Base-by-base conservation (phyloP, 2,329 filamentous ascomycete species). In the Ophidiomyces ophidiicola region DNA sequence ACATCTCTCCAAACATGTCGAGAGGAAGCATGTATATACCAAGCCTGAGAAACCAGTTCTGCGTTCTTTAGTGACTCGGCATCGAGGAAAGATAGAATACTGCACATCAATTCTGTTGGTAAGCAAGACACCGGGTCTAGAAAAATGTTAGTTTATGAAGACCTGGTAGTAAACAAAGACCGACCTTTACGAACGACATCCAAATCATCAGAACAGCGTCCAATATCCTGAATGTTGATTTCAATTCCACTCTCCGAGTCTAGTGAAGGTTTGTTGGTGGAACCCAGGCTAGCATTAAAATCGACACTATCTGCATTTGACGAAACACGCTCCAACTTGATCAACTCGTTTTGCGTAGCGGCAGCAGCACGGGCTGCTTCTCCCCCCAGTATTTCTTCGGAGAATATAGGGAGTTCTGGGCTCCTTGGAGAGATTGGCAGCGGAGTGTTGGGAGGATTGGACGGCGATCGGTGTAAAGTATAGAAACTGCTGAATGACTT, bases 1-100 rank as follows among this genome's bases (percentile, higher is more conserved):
- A 74, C 69, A 28, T 65, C 62, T 39, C 70, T 70, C 77, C 77
- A 80, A 31, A 79, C 72, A 47, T 74, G 69, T 17, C 63, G 64
- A 17, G 73, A 74, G 11, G 63, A 63, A 20, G 72, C 72, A 43
- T 72, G 61, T 14, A 64, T 59, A 44, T 67, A 57, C 77, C 77
- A 81, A 36, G 59, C 53, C 31, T 56, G 64, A n/a, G 69, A 76
- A 14, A 80, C 74, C 11, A 64, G 55, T 50, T 76, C 71, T 20
- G 69, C 66, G 34, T 62, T 61, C 40, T 70, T 63, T 30, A 81
- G 61, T 4, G 73, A 72, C 26, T 60, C 55, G 4, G 70, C 69
- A 45, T 78, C 75, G 28, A 80, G 66, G 50, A 71, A 71, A 1
- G 71, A 69, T 40, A 81, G 64, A 36, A 80, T 66, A 29, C 72